Conservation (phyloP, 805 yeast genomes). For the Wickerhamomyces silvicola region DNA sequence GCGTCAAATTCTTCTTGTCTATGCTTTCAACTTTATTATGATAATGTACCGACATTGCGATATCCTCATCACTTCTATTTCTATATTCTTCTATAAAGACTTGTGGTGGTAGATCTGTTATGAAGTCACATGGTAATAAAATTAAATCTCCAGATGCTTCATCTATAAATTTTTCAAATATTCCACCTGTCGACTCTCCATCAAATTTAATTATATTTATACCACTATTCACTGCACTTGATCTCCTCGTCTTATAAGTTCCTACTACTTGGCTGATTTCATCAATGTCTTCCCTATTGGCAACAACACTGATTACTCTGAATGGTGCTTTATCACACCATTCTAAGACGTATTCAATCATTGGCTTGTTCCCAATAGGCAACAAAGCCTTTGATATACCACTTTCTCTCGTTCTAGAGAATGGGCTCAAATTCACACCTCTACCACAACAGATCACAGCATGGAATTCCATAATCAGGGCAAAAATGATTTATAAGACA, state of each 20-base stretch:
- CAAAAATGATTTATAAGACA: too few relatives aligned
- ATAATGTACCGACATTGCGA: slow-evolving; percentile 75
- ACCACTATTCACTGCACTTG: slow-evolving; percentile 26
- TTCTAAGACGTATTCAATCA: slow-evolving; percentile 79
- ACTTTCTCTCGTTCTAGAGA: slow-evolving; percentile 52
- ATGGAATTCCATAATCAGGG: slow-evolving; percentile 87
- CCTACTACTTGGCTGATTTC: slow-evolving; percentile 44
- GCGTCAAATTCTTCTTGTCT: slow-evolving; percentile 68
- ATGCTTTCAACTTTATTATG: slow-evolving; percentile 66
- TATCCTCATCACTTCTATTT: slow-evolving; percentile 56
- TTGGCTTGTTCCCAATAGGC: slow-evolving; percentile 85
- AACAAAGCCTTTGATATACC: slow-evolving; percentile 79
- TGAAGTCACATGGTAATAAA: slow-evolving; percentile 88
- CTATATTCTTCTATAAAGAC: slow-evolving; percentile 79
- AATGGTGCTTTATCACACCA: slow-evolving; percentile 92
- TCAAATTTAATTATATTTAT: slow-evolving; percentile 39
- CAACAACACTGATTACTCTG: slow-evolving; percentile 58
- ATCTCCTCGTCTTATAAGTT: slow-evolving; percentile 37
- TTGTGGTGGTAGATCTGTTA: slow-evolving; percentile 90
- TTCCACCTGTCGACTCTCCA: slow-evolving; percentile 55
- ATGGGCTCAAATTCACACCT: slow-evolving; percentile 68
- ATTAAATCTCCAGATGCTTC: slow-evolving; percentile 50
- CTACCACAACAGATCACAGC: slow-evolving; percentile 87
- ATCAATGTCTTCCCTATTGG: slow-evolving; percentile 40
- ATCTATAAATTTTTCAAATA: slow-evolving; percentile 44